A percentile compares a stretch with the other conserved stretches of the same genome.
phyloP scores from a whole-genome alignment of 164 flowering plant genomes.

The Saururus chinensis region DNA sequence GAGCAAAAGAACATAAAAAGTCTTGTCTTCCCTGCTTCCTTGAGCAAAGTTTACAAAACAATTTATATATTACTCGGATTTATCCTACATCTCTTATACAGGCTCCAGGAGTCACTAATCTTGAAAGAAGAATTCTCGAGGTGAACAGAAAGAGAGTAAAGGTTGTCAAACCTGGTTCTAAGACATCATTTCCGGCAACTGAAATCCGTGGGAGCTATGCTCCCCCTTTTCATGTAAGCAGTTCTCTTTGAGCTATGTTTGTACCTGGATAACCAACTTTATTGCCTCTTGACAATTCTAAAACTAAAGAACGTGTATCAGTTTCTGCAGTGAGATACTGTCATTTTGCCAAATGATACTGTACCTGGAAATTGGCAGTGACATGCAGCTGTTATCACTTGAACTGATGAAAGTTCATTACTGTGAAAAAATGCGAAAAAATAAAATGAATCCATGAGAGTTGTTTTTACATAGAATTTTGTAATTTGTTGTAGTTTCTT shows the following conservation, averaged over 20 bases:
- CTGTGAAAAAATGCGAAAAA: too few species aligned
- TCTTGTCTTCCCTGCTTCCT: background rate
- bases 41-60: background rate
- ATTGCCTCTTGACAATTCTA: background rate
- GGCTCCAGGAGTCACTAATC: constrained; percentile 56
- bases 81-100: constrained; percentile 17
- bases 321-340: background rate
- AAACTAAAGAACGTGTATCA: background rate
- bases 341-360: background rate
- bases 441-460: background rate
- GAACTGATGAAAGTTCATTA: too few species aligned
- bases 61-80: background rate
- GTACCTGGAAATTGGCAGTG: too few species aligned
- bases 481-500: background rate
- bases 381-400: too few species aligned
- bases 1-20: too few species aligned
- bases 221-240: constrained; percentile 94
- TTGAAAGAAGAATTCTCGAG: constrained; percentile 88
- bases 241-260: background rate
- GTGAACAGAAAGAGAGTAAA: constrained; percentile 82
- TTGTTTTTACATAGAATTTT: too few species aligned
- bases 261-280: background rate
- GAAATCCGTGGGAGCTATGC: constrained; percentile 92
- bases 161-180: constrained; percentile 94
- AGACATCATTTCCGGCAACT: constrained; percentile 89